Conservation (phyloP, 495 filamentous ascomycete genomes). For the Lophiostoma macrostomum region DNA sequence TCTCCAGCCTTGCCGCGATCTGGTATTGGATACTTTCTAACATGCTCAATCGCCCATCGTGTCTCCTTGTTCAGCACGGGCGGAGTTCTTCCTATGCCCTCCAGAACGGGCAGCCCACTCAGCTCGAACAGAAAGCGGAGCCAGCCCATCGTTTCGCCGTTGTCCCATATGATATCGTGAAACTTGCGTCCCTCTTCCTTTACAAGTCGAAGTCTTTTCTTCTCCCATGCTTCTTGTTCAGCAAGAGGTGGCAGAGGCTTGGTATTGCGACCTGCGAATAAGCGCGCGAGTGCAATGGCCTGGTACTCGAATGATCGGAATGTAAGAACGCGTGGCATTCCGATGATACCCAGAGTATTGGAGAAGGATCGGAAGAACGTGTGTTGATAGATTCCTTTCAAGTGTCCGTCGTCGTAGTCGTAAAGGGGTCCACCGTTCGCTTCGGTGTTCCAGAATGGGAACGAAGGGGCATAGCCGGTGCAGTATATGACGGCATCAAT, state of each 20-base stretch:
- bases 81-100: slow-evolving; percentile 46
- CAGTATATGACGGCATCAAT: slow-evolving; percentile 51
- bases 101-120: slow-evolving; percentile 44
- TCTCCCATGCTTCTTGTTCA: slow-evolving; percentile 47
- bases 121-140: slow-evolving; percentile 44
- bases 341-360: slow-evolving; percentile 43
- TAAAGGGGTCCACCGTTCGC: slow-evolving; percentile 43
- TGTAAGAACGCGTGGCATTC: slow-evolving; percentile 46
- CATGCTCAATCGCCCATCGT: slow-evolving; percentile 49
- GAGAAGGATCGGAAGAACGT: slow-evolving; percentile 47
- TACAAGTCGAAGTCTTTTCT: slow-evolving; percentile 30
- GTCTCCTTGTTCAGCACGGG: slow-evolving; percentile 44
- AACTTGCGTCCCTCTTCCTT: slow-evolving; percentile 41
- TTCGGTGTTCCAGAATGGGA: slow-evolving; percentile 49
- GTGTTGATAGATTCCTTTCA: slow-evolving; percentile 44
- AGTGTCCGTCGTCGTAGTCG: slow-evolving; percentile 41
- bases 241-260: slow-evolving; percentile 35
- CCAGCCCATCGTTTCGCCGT: slow-evolving; percentile 46
- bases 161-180: slow-evolving; percentile 50
- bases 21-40: slow-evolving; percentile 50
- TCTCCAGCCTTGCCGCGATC: too few species aligned
- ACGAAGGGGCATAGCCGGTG: slow-evolving; percentile 50
- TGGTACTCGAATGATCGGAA: slow-evolving; percentile 54
- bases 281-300: slow-evolving; percentile 47
- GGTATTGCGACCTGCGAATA: slow-evolving; percentile 43